Evolutionary conservation across 2,329 filamentous ascomycete genomes (phyloP).

Genomic region (Colletotrichum siamense): DNA sequence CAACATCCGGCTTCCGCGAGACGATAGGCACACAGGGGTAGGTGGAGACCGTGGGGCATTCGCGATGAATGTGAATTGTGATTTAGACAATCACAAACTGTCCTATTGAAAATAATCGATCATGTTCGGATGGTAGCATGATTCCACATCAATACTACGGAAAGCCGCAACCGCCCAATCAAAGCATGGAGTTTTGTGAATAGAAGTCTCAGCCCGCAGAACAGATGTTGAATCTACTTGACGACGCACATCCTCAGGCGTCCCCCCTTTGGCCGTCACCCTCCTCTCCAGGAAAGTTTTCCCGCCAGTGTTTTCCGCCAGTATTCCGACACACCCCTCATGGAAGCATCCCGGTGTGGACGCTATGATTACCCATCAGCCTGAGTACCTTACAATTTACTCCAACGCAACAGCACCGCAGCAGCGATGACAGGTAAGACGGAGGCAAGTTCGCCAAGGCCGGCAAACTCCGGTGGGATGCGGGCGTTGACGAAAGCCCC

Average conservation of each 20-base stretch:
- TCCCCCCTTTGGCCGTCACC: background rate
- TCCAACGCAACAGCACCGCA: conserved; percentile 55
- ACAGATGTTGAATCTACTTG: conserved; percentile 7
- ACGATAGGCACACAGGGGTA: background rate
- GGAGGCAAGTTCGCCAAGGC: conserved; percentile 75
- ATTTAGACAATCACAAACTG: background rate
- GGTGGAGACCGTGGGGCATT: background rate
- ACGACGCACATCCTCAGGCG: conserved; percentile 5
- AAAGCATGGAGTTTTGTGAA: background rate
- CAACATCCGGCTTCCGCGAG: background rate
- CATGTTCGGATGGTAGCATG: background rate
- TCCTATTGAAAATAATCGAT: background rate
- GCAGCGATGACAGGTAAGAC: conserved; percentile 71
- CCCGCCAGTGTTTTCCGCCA: background rate
- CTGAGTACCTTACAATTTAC: conserved; percentile 28
- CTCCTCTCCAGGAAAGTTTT: background rate
- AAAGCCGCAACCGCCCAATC: background rate
- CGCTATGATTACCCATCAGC: background rate
- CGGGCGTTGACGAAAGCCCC: conserved; percentile 65
- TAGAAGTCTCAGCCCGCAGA: background rate
- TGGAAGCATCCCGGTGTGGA: background rate
- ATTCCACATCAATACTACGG: background rate
- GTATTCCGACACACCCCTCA: background rate
- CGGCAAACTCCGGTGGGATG: conserved; percentile 67
- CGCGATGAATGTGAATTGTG: background rate